A percentile compares a stretch with the other conserved stretches of the same genome.
Evolutionary conservation across 345 rosid genomes (phyloP).

Genomic region (Limnanthes douglasii): DNA sequence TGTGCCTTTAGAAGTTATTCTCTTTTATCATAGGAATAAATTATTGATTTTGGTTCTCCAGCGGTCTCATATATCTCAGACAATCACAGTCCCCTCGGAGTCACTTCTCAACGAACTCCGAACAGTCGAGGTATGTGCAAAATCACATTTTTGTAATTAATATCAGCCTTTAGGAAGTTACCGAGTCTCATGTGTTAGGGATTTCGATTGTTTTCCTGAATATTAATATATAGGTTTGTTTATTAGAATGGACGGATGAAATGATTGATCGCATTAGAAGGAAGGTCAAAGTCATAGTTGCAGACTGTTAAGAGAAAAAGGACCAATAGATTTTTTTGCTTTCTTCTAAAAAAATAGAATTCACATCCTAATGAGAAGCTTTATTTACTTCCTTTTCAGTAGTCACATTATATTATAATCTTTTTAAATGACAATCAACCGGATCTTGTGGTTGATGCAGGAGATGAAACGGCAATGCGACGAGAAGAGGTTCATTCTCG

Average conservation of each 20-base stretch:
- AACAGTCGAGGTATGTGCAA: conserved; percentile 82
- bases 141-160: too few species aligned
- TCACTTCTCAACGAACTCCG: conserved; percentile 95
- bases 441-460: conserved; percentile 30
- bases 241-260: too few species aligned
- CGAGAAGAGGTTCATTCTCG: conserved; percentile 60
- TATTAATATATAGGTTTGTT: too few species aligned
- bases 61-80: conserved; percentile 74
- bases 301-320: neutral
- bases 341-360: neutral
- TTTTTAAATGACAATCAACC: conserved; percentile 2
- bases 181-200: too few species aligned
- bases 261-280: too few species aligned
- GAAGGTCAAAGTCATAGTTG: too few species aligned
- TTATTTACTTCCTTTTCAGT: neutral
- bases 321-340: too few species aligned
- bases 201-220: too few species aligned
- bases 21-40: conserved; percentile 5
- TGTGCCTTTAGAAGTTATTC: conserved; percentile 1
- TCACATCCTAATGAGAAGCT: neutral
- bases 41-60: conserved; percentile 18
- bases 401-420: neutral
- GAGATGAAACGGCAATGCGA: conserved; percentile 94
- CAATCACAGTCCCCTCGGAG: conserved; percentile 83
- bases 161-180: too few species aligned